Base-by-base conservation (phyloP, 1,284 basidiomycete species). In the Thecaphora frezii region DNA sequence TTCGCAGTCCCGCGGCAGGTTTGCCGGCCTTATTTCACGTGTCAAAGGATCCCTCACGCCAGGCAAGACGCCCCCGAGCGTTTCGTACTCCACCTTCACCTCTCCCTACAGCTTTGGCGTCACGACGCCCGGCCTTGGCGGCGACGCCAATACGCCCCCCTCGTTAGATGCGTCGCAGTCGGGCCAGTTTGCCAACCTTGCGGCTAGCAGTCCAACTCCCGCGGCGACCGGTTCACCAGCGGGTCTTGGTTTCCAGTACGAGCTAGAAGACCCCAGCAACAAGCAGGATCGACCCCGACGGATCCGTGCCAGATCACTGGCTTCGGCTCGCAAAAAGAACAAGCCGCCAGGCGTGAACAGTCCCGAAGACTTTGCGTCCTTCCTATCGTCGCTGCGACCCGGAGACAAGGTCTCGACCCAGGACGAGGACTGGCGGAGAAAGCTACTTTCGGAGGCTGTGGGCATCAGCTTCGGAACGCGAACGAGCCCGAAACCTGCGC, bases 221-320 rank as follows among this genome's bases (percentile, higher is more conserved):
- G 33, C 12, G 18, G 5, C 33, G 7, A 36, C 12, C 18, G 33
- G 33, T 16, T 18, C 33, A 18, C 33, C 33, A 3, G 16, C 33
- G 3, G 33, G 33, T 18, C 33, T 36, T 16, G 33, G 33, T 16
- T 36, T 36, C 33, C 33, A 14, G 3, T 36, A 36, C 33, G 33
- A 36, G 33, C 12, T 16, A 3, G 33, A 36, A 9, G 33, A 36
- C 12, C 12, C 25, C 13, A 28, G 25, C 5, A 58, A 58, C 30
- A 55, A 46, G 44, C 28, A 37, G 2, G 57, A 64, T 4, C 46
- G 48, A 22, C 46, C 45, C 1, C 55, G 54, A 39, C 46, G 60
- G 5, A 24, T 16, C n/a, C 48, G 60, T 8, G 55, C 58, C 48
- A 63, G 55, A n/a, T 63, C 60, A 1, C 49, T 63, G 26, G 56